Conservation (phyloP, 768 basidiomycete species). For the Leucocoprinus birnbaumii region DNA sequence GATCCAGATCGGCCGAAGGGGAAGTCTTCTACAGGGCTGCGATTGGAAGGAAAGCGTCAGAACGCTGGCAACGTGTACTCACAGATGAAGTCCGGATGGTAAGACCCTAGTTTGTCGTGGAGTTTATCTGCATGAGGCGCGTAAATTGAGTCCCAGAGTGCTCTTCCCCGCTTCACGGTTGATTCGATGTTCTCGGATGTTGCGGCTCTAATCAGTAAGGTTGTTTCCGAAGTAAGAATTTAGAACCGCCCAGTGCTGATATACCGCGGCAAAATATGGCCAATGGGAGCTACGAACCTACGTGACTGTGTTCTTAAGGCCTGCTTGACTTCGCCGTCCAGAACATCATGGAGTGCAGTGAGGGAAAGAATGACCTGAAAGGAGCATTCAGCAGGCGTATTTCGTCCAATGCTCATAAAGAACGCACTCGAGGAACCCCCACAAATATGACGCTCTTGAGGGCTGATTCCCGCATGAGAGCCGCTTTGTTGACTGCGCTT, state of each 20-base stretch:
- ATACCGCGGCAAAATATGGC: conserved; percentile 10
- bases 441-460: conserved; percentile 89
- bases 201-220: conserved; percentile 43
- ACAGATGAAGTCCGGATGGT: conserved; percentile 95
- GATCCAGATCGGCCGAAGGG: conserved; percentile 8
- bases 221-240: conserved; percentile 15
- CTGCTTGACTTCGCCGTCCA: conserved; percentile 80
- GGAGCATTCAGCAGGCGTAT: conserved; percentile 8
- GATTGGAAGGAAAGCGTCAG: conserved; percentile 29
- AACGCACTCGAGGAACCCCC: conserved; percentile 79
- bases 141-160: conserved; percentile 86
- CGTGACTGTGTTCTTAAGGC: conserved; percentile 63
- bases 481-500: conserved; percentile 68
- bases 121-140: conserved; percentile 88
- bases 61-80: conserved; percentile 40
- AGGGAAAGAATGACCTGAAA: conserved; percentile 79
- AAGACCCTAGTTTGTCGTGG: conserved; percentile 78
- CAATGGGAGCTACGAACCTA: conserved; percentile 42
- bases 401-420: neutral
- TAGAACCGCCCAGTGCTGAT: conserved; percentile 12
- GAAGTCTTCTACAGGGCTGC: conserved; percentile 16
- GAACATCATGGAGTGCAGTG: conserved; percentile 67
- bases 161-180: conserved; percentile 63
- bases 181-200: conserved; percentile 64
- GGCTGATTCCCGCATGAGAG: conserved; percentile 86